Base-by-base conservation (phyloP, 2,329 filamentous ascomycete species). In the Lachnellula cervina region DNA sequence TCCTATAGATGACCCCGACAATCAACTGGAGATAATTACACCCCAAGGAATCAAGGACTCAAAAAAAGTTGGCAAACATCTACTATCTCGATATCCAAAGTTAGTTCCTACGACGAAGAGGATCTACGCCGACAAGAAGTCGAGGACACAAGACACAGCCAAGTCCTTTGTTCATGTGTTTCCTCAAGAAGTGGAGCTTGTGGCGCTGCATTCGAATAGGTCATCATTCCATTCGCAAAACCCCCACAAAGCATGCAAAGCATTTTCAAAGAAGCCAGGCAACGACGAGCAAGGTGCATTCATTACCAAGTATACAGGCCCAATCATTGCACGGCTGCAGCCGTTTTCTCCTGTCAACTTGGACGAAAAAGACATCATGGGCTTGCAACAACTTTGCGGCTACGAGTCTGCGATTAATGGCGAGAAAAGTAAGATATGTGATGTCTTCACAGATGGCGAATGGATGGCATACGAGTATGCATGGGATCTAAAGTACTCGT, bases 401-500 rank as follows among this genome's bases (percentile, higher is more conserved):
- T 86, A 87, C 65, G 83, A 87, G 68, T 80, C 79, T 0, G 83
- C 86, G 17, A 84, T 86, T 57, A 77, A 77, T 0, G 83, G 83
- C 2, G 78, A 75, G 46, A 77, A 74, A 37, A 86, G 82, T 0
- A 77, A 78, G 0, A 86, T 86, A 68, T 87, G 83, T 70, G 76
- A 80, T 52, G 73, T 82, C 0, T 86, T 87, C 65, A 73, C 76
- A 1, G 76, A 81, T 0, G 77, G 83, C 60, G 83, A 86, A 59
- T 86, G 83, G 83, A 78, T 87, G n/a, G 74, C 74, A 2, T 87
- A 83, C 71, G 83, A 87, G 68, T 87, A 87, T 65, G 76, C 79
- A 13, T 82, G 83, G 59, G 83, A 87, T 59, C 71, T 87, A 59
- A 77, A 79, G 64, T 87, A 86, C 66, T 80, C 82, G 65, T 82